Evolutionary conservation across 2,329 filamentous ascomycete species (phyloP).

Genomic region (Aschersonia sp.): DNA sequence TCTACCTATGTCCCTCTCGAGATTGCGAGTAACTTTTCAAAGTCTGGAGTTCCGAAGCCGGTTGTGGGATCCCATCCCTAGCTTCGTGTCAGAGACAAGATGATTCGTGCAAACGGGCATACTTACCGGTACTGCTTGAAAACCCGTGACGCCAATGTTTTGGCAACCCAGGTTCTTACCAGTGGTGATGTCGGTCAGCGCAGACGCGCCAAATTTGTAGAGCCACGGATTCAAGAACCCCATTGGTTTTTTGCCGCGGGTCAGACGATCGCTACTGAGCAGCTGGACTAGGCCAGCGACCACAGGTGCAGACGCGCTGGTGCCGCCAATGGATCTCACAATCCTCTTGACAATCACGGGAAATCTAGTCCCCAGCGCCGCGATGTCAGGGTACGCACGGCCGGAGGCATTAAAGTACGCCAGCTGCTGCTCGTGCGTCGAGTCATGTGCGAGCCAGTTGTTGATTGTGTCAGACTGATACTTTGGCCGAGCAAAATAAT

Average conservation of each 20-base stretch:
- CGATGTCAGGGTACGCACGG: constrained; percentile 2
- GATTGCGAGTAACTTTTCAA: constrained; percentile 1
- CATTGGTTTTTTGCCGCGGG: neutral
- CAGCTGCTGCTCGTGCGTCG: neutral
- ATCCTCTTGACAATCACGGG: neutral
- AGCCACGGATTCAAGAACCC: constrained; percentile 4
- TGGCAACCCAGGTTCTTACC: neutral
- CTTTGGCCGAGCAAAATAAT: neutral
- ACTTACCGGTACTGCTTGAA: constrained; percentile 3
- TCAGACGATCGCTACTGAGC: constrained; percentile 2
- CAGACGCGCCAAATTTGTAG: neutral
- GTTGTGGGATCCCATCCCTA: constrained; percentile 4
- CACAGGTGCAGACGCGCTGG: constrained; percentile 3
- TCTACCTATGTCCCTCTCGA: neutral
- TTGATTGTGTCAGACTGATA: constrained; percentile 2
- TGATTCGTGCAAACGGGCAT: neutral
- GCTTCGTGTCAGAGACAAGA: neutral
- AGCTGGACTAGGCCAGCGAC: constrained; percentile 2
- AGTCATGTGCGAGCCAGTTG: constrained; percentile 1
- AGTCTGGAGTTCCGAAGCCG: constrained; percentile 2
- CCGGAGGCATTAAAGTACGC: constrained; percentile 1
- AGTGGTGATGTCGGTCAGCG: constrained; percentile 1
- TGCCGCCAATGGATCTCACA: neutral
- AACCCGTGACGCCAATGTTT: constrained; percentile 1
- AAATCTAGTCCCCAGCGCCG: neutral